Percentiles rank a stretch among this genome's conserved stretches.
Evolutionary conservation across 768 basidiomycete species (phyloP).

Genomic region (Cytidiella melzeri): DNA sequence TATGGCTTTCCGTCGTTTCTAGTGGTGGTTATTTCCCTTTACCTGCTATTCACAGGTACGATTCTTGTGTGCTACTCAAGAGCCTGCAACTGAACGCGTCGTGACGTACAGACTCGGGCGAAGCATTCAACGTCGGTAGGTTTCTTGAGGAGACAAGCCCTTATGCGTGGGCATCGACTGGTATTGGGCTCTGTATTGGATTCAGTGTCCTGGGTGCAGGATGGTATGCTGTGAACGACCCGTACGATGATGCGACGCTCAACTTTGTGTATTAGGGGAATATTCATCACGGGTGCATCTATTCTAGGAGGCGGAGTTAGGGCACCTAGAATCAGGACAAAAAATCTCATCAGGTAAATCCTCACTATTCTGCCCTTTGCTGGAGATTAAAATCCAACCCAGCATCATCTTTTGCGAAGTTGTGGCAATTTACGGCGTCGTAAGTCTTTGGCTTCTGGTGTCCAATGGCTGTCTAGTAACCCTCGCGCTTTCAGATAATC

Average conservation of each 20-base stretch:
- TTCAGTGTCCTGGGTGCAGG: conserved; percentile 91
- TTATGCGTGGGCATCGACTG: conserved; percentile 86
- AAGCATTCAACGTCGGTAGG: conserved; percentile 89
- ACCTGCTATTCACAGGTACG: conserved; percentile 86
- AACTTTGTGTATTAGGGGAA: conserved; percentile 62
- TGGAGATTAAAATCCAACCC: conserved; percentile 3
- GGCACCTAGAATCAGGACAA: conserved; percentile 89
- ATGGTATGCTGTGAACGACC: conserved; percentile 54
- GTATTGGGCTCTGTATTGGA: conserved; percentile 90
- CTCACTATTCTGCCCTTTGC: too few relatives aligned
- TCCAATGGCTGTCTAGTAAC: not conserved
- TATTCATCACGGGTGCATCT: conserved; percentile 94
- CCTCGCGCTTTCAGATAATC: conserved; percentile 56
- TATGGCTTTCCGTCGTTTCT: conserved; percentile 67
- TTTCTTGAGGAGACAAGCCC: conserved; percentile 94
- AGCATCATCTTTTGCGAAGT: conserved; percentile 99
- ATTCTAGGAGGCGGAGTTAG: conserved; percentile 95
- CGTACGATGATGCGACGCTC: not conserved
- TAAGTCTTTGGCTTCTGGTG: conserved; percentile 32
- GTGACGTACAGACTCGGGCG: conserved; percentile 61
- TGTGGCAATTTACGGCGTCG: conserved; percentile 96
- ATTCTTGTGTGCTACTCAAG: not conserved
- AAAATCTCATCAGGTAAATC: conserved; percentile 90
- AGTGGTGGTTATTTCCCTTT: conserved; percentile 63
- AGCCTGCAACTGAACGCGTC: not conserved